Base-by-base conservation (phyloP, 371 early-diverging fungal species). In the Rozella allomycis region DNA sequence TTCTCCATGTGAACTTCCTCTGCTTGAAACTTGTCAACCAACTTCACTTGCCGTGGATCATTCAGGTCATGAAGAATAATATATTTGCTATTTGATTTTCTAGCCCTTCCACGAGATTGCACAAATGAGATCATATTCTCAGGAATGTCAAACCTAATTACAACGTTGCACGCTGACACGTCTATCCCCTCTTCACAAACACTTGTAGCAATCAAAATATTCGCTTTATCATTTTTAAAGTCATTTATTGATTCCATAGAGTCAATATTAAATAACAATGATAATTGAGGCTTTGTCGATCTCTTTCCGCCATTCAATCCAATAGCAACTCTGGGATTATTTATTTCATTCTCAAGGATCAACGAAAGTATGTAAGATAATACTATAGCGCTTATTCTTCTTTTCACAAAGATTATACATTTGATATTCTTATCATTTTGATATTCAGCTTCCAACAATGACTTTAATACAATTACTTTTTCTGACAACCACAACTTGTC, bases 181-280 rank as follows among this genome's bases (percentile, higher is more conserved):
- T 98, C 98, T 3, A 97, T 50, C 2, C 97, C 97, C 52, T 97
- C 88, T 42, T 93, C 90, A 17, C 83, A 91, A 11, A 97, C 88
- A 47, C 72, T 71, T 6, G 97, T 94, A 6, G 88, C 78, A 20
- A 94, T 67, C 3, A 97, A 45, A 16, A 84, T 42, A 35, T 82
- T 84, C 22, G 69, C 31, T 4, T 51, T 47, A 19, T 78, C 78
- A 1, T 42, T 43, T 20, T 73, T 51, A 42, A 93, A 91, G n/a
- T 55, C 45, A 0, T 43, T 39, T 19, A 90, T 65, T n/a, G n/a
- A 1, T 59, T 52, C 26, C 16, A 49, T 38, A 32, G 72, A 60
- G 46, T 81, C 81, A 7, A 70, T 60, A 10, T 39, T 52, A 31
- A 54, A 60, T 11, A 42, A 41, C 67, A 81, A 79, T 8, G 60